phyloP scores from a whole-genome alignment of 768 basidiomycete genomes.

The Asterophora parasitica region DNA sequence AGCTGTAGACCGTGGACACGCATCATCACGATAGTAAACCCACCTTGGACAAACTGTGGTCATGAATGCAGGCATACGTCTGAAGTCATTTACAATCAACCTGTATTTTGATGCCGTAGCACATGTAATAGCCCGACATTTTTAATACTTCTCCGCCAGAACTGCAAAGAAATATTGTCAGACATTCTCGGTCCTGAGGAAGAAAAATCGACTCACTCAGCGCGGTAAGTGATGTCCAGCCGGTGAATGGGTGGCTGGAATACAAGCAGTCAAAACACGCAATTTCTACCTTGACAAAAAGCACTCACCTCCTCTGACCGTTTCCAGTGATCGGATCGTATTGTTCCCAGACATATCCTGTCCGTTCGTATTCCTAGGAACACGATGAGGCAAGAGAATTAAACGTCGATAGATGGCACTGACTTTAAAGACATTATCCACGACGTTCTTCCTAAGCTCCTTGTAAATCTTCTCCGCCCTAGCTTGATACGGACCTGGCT shows the following conservation, averaged over 20 bases:
- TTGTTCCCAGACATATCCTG: slow-evolving; percentile 97
- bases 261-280: neutral
- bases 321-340: slow-evolving; percentile 83
- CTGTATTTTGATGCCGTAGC: no score
- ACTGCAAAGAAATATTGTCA: slow-evolving; percentile 13
- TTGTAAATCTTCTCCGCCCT: slow-evolving; percentile 75
- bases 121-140: neutral
- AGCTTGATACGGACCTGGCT: slow-evolving; percentile 76
- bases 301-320: slow-evolving; percentile 74
- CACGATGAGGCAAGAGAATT: neutral
- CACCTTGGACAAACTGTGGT: no score
- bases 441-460: slow-evolving; percentile 75
- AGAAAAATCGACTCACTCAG: slow-evolving; percentile 58
- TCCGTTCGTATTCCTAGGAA: slow-evolving; percentile 79
- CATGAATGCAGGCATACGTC: no score
- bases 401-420: neutral
- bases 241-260: slow-evolving; percentile 89
- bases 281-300: neutral
- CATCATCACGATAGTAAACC: no score
- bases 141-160: slow-evolving; percentile 26
- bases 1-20: no score
- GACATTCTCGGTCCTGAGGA: neutral
- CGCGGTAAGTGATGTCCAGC: slow-evolving; percentile 89
- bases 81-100: no score
- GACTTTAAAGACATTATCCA: slow-evolving; percentile 74